phyloP scores from a whole-genome alignment of 2,329 filamentous ascomycete species.

The Fusarium oligoseptatum region DNA sequence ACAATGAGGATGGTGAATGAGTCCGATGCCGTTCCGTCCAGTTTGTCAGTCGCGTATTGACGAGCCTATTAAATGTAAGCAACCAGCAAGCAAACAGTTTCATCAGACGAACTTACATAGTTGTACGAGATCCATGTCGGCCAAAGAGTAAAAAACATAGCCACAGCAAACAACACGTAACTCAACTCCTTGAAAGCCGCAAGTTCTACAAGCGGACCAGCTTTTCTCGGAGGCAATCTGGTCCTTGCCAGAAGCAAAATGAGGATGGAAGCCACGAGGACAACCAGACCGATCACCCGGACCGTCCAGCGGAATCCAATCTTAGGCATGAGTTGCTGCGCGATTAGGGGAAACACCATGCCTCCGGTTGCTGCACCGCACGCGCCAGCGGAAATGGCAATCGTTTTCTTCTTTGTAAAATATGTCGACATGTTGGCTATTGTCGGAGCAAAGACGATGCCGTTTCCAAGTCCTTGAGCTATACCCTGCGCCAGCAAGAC shows the following conservation, averaged over 20 bases:
- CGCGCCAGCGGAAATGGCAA: slow-evolving; percentile 71
- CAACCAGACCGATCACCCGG: slow-evolving; percentile 71
- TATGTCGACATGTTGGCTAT: slow-evolving; percentile 70
- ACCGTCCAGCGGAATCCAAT: slow-evolving; percentile 76
- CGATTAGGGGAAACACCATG: slow-evolving; percentile 71
- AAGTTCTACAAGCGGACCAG: slow-evolving; percentile 65
- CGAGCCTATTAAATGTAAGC: slow-evolving; percentile 49
- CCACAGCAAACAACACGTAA: slow-evolving; percentile 54
- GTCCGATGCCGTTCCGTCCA: slow-evolving; percentile 61
- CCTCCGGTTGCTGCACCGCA: slow-evolving; percentile 73
- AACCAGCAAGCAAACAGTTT: fast-evolving
- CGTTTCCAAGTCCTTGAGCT: slow-evolving; percentile 67
- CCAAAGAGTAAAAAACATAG: slow-evolving; percentile 60
- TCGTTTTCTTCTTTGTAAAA: slow-evolving; percentile 68
- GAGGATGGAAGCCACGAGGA: slow-evolving; percentile 59
- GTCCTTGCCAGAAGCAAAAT: slow-evolving; percentile 60
- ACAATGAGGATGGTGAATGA: slow-evolving; percentile 71
- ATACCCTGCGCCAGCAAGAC: slow-evolving; percentile 67
- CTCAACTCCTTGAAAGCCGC: slow-evolving; percentile 63
- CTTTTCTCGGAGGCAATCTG: slow-evolving; percentile 61
- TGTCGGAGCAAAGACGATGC: slow-evolving; percentile 67
- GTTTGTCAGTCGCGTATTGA: slow-evolving; percentile 55
- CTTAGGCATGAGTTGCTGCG: slow-evolving; percentile 67
- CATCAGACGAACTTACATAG: slow-evolving; percentile 48
- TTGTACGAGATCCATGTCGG: slow-evolving; percentile 66